phyloP scores from a whole-genome alignment of 768 basidiomycete species.

The Pluteus cervinus region DNA sequence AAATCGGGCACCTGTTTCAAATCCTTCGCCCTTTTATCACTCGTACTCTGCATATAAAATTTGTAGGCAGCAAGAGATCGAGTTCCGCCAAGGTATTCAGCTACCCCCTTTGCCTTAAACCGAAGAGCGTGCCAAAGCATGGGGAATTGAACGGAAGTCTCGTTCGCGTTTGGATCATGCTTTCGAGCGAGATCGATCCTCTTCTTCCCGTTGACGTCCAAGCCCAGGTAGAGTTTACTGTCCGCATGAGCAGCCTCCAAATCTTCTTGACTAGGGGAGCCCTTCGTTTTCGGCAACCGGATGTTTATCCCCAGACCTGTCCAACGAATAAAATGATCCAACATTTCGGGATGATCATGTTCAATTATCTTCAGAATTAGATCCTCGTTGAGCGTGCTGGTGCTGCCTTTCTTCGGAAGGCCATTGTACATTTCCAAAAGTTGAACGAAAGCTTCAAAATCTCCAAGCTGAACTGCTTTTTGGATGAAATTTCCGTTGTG shows the following conservation, averaged over 20 bases:
- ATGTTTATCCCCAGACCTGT: slow-evolving; percentile 38
- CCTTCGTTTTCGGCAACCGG: slow-evolving; percentile 20
- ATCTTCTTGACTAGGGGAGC: too few relatives aligned
- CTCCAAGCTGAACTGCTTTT: slow-evolving; percentile 37
- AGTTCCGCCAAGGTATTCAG: slow-evolving; percentile 43
- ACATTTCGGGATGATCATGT: slow-evolving; percentile 39
- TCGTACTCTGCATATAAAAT: slow-evolving; percentile 37
- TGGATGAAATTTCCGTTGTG: too few relatives aligned
- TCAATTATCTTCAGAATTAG: too few relatives aligned
- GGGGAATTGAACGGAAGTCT: slow-evolving; percentile 11
- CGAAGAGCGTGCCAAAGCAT: slow-evolving; percentile 41
- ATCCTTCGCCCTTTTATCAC: slow-evolving; percentile 35
- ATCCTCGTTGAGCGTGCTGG: too few relatives aligned
- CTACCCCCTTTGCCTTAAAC: slow-evolving; percentile 21
- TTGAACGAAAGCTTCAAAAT: slow-evolving; percentile 46
- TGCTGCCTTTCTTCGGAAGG: too few relatives aligned
- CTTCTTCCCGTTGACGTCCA: slow-evolving; percentile 62
- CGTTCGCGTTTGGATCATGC: slow-evolving; percentile 40
- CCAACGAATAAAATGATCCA: slow-evolving; percentile 52
- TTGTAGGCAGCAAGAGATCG: slow-evolving; percentile 45
- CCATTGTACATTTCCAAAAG: slow-evolving; percentile 42
- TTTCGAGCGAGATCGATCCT: slow-evolving; percentile 43
- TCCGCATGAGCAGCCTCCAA: slow-evolving; percentile 25
- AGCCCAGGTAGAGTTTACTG: slow-evolving; percentile 47
- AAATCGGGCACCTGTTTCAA: slow-evolving; percentile 33